A percentile compares a stretch with the other conserved stretches of the same genome.
Evolutionary conservation across 306 rosid species (phyloP).

Genomic region (Sphenostylis stenocarpa): DNA sequence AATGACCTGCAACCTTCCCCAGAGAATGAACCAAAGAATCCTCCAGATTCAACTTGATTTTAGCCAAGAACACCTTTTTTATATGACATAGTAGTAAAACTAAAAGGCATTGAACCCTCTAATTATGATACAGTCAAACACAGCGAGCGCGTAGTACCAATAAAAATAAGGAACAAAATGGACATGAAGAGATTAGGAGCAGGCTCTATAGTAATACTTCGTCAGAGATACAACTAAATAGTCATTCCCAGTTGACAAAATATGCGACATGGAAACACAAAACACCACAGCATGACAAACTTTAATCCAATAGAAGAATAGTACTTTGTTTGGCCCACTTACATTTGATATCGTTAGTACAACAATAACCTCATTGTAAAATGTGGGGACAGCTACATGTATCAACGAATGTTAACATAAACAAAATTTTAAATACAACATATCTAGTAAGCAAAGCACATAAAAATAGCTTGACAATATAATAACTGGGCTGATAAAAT

Average conservation of each 20-base stretch:
- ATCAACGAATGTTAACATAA: not conserved
- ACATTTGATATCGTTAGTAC: constrained; percentile 22
- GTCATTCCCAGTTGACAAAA: constrained; percentile 22
- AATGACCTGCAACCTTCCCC: constrained; percentile 17
- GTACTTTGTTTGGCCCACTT: not conserved
- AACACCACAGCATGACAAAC: constrained; percentile 1
- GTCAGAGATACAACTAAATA: not conserved
- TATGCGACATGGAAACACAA: constrained; percentile 10
- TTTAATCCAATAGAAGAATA: not conserved
- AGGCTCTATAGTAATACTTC: not conserved
- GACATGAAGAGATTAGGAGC: not conserved
- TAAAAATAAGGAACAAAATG: not conserved
- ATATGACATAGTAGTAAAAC: not conserved
- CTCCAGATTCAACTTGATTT: not conserved
- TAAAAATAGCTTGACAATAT: not conserved
- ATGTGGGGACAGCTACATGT: not conserved
- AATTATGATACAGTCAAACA: constrained; percentile 13
- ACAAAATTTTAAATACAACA: not conserved
- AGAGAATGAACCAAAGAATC: not conserved
- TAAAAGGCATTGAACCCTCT: constrained; percentile 1
- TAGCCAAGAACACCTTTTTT: not conserved
- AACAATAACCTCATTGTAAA: not conserved
- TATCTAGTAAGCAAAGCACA: not conserved
- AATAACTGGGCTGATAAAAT: not conserved
- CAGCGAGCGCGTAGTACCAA: not conserved